These are phyloP conservation scores for Blastobotrys buckinghamii DNA, from an alignment of 1,139 yeast genomes.

Conservation along the genomic window DNA sequence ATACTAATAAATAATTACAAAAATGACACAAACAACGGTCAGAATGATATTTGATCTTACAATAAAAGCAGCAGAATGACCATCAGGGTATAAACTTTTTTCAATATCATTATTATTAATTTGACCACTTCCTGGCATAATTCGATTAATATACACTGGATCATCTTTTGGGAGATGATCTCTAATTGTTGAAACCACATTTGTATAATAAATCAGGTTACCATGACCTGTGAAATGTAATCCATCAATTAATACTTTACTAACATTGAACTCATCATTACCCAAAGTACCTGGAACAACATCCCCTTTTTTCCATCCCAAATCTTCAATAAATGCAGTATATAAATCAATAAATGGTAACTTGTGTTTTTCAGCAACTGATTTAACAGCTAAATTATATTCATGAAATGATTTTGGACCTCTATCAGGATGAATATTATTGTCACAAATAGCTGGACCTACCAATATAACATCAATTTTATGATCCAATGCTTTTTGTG, in stretches of 20 bases:
- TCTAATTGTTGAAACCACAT: conserved; percentile 9
- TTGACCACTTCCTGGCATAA: not conserved
- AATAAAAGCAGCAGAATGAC: not conserved
- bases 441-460: conserved; percentile 60
- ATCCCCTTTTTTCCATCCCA: conserved; percentile 27
- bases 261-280: conserved; percentile 26
- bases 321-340: conserved; percentile 35
- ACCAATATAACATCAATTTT: conserved; percentile 48
- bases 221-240: conserved; percentile 62
- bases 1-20: not conserved
- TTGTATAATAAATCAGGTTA: conserved; percentile 45
- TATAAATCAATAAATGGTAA: conserved; percentile 54
- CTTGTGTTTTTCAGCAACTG: conserved; percentile 40
- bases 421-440: conserved; percentile 29
- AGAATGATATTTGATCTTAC: too few relatives aligned
- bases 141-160: not conserved
- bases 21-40: too few relatives aligned
- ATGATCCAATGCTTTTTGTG: conserved; percentile 35
- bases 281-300: conserved; percentile 12
- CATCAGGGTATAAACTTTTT: not conserved
- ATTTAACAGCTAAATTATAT: conserved; percentile 47
- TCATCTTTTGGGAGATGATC: not conserved
- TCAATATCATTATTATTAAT: conserved; percentile 1
- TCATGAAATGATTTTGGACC: conserved; percentile 4
- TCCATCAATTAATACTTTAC: conserved; percentile 48